Evolutionary conservation across 306 rosid species (phyloP), one percentile per base, ranked within the genome.

Genomic region (Casuarina cunninghamiana): DNA sequence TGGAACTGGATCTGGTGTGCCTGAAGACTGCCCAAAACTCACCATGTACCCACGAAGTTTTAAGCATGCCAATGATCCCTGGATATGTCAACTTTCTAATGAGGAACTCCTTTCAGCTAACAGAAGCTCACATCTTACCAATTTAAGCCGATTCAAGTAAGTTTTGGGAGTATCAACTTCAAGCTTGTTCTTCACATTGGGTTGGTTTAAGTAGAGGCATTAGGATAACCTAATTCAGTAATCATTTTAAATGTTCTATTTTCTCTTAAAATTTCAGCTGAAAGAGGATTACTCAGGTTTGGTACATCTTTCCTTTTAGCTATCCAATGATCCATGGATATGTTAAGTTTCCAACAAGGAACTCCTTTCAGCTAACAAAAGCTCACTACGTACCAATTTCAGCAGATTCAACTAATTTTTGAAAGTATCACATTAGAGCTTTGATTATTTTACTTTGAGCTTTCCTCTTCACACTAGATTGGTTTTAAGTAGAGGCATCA

Each of bases 11-110:
- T 94, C 98, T 4, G 97, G 97, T 10, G 83, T 16, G 49, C 98
- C 98, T 2, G 97, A 94, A 39, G 98, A 89, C 84, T 90, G 93
- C 62, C 98, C 97, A 48, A 92, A 94, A 83, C 79, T 84, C 44
- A 94, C 97, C 97, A 94, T 89, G 88, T 88, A 86, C 26, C 98
- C 91, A 74, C 86, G 55, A 53, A 13, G 8, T 86, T 92, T 94
- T 78, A 94, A 77, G 86, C 97, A 90, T 15, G 73, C 86, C 86
- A 94, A 75, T 60, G 97, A 94, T 79, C 98, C 97, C 97, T 95
- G 84, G 1, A 81, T 41, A 79, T 74, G 53, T 35, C 1, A 66
- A 8, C 32, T 66, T 42, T 3, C 16, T 48, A 48, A 48, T 48
- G 11, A 10, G 51, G 51, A 48, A 48, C 51, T 48, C 51, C 32